A percentile compares a stretch with the other conserved stretches of the same genome.
Conservation (phyloP, 2,329 filamentous ascomycete genomes). For the Hypoxylon sp. region DNA sequence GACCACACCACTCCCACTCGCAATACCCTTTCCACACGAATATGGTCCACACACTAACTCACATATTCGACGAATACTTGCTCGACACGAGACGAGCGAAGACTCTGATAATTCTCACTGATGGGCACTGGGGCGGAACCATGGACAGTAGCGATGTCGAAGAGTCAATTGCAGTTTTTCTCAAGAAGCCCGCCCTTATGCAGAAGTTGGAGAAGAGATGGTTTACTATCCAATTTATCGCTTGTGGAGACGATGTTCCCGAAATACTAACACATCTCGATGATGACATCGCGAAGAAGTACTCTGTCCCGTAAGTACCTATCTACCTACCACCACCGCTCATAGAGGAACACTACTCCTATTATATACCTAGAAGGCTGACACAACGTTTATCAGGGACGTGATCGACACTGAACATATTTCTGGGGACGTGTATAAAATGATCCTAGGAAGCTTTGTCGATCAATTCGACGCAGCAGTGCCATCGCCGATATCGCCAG, state of each 20-base stretch:
- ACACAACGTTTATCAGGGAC: constrained; percentile 13
- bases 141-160: constrained; percentile 1
- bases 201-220: constrained; percentile 27
- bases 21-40: constrained; percentile 12
- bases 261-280: constrained; percentile 25
- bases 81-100: background rate
- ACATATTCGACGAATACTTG: constrained; percentile 29
- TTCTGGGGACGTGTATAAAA: constrained; percentile 28
- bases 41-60: constrained; percentile 22
- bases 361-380: background rate
- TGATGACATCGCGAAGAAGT: constrained; percentile 18
- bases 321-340: background rate
- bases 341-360: too few species aligned
- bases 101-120: constrained; percentile 27
- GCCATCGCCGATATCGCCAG: constrained; percentile 14
- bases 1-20: too few species aligned
- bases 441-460: constrained; percentile 33
- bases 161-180: constrained; percentile 16
- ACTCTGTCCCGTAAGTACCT: constrained; percentile 27
- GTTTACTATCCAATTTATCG: constrained; percentile 36
- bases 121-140: constrained; percentile 20
- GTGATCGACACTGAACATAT: constrained; percentile 32
- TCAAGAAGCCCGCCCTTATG: constrained; percentile 17
- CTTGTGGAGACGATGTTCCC: constrained; percentile 7
- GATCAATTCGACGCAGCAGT: constrained; percentile 9